Percentiles rank a stretch among this genome's conserved stretches.
These are phyloP conservation scores for Gynostemma pentaphyllum DNA, from an alignment of 306 rosid species.

Conservation along the genomic window DNA sequence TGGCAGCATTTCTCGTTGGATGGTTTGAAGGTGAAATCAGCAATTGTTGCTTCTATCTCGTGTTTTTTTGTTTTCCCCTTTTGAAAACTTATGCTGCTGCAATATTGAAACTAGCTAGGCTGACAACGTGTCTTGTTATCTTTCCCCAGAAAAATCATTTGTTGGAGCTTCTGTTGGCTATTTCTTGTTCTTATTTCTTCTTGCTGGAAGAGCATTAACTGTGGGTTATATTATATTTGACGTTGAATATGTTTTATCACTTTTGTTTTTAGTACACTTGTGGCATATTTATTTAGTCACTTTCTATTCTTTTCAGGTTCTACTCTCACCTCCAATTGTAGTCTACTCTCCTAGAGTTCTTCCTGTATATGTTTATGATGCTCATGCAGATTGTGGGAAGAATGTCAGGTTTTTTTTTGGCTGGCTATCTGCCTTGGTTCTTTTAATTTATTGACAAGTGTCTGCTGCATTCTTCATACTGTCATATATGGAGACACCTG, in stretches of 20 bases:
- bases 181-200: conserved; percentile 88
- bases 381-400: conserved; percentile 99
- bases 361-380: conserved; percentile 96
- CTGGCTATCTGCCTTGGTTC: conserved; percentile 4
- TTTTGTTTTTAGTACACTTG: conserved; percentile 8
- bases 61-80: conserved; percentile 1
- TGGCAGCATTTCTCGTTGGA: conserved; percentile 98
- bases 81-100: background rate
- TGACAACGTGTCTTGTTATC: conserved; percentile 7
- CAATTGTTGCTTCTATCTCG: conserved; percentile 1
- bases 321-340: conserved; percentile 93
- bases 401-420: conserved; percentile 90
- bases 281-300: background rate
- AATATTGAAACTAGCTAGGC: background rate
- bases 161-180: conserved; percentile 99
- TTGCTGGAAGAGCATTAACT: conserved; percentile 95
- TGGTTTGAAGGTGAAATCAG: conserved; percentile 71
- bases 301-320: conserved; percentile 40
- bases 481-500: conserved; percentile 10
- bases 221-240: conserved; percentile 51
- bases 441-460: background rate
- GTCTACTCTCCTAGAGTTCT: conserved; percentile 98
- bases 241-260: background rate
- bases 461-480: background rate
- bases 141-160: conserved; percentile 60